These are phyloP conservation scores for Tolypocladium capitatum DNA, from an alignment of 2,329 filamentous ascomycete species.

Conservation along the genomic window DNA sequence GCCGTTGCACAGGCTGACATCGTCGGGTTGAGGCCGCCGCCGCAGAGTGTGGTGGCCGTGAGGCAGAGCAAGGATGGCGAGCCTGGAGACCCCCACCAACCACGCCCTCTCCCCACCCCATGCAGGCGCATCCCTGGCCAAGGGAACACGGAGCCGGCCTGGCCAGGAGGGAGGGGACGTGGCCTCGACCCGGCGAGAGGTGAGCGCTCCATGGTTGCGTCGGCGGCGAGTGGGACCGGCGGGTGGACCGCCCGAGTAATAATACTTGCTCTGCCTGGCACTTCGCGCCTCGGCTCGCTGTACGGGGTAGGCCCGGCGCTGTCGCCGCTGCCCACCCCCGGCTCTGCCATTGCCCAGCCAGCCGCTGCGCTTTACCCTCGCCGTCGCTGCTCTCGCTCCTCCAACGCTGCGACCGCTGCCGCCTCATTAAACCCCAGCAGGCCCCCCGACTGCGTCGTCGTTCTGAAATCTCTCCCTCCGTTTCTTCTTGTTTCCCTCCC, in stretches of 20 bases:
- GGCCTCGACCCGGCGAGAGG: background rate
- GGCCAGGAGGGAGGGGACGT: background rate
- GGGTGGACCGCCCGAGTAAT: background rate
- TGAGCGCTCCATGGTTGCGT: background rate
- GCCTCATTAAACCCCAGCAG: slow-evolving; percentile 20
- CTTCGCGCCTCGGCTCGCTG: too few species aligned
- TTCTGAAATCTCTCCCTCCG: slow-evolving; percentile 18
- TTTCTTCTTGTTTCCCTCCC: slow-evolving; percentile 14
- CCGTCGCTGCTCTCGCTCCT: background rate
- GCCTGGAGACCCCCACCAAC: background rate
- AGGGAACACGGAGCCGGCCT: background rate
- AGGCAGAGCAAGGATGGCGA: too few species aligned
- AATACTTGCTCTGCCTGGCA: too few species aligned
- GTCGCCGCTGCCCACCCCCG: background rate
- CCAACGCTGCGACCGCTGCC: slow-evolving; percentile 12
- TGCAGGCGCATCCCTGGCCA: background rate
- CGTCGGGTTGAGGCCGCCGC: background rate
- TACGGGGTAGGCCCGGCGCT: background rate
- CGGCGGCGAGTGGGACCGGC: background rate
- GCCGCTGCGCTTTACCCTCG: background rate
- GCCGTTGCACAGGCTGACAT: background rate
- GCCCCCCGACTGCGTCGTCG: slow-evolving; percentile 14
- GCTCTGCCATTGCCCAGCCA: background rate
- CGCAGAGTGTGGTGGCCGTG: too few species aligned
- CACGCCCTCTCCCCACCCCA: background rate